These are phyloP conservation scores for Xylaria castorea DNA, from an alignment of 495 filamentous ascomycete genomes.

Conservation along the genomic window DNA sequence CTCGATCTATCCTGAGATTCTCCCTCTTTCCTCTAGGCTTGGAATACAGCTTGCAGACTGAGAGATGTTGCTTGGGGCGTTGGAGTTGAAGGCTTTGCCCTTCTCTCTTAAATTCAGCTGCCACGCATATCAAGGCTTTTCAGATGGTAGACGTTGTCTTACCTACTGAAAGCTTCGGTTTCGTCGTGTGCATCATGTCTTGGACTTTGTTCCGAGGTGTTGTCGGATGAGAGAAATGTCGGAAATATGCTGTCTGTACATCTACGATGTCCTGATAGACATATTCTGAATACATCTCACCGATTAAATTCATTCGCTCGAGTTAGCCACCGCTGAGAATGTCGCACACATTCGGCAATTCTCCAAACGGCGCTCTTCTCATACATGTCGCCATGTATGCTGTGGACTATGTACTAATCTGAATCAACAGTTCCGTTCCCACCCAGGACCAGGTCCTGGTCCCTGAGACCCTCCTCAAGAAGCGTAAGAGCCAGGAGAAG, in stretches of 20 bases:
- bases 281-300: slow-evolving; percentile 59
- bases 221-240: slow-evolving; percentile 73
- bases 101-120: slow-evolving; percentile 87
- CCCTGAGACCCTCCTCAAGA: slow-evolving; percentile 98
- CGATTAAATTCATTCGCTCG: slow-evolving; percentile 80
- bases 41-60: slow-evolving; percentile 51
- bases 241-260: slow-evolving; percentile 11
- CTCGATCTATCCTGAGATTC: slow-evolving; percentile 76
- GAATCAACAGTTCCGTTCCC: slow-evolving; percentile 72
- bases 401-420: slow-evolving; percentile 73
- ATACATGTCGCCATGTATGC: slow-evolving; percentile 59
- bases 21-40: slow-evolving; percentile 60
- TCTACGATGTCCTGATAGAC: slow-evolving; percentile 2
- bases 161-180: background rate
- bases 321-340: slow-evolving; percentile 88
- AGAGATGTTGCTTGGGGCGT: slow-evolving; percentile 71
- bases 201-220: slow-evolving; percentile 70
- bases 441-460: slow-evolving; percentile 92
- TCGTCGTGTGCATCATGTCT: slow-evolving; percentile 50
- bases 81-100: slow-evolving; percentile 72
- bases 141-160: background rate
- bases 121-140: slow-evolving; percentile 56
- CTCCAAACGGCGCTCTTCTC: slow-evolving; percentile 82
- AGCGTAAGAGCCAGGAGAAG: slow-evolving; percentile 99
- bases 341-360: slow-evolving; percentile 84